These are phyloP conservation scores for Phaeotremella skinneri DNA, from an alignment of 768 basidiomycete genomes.

Conservation along the genomic window DNA sequence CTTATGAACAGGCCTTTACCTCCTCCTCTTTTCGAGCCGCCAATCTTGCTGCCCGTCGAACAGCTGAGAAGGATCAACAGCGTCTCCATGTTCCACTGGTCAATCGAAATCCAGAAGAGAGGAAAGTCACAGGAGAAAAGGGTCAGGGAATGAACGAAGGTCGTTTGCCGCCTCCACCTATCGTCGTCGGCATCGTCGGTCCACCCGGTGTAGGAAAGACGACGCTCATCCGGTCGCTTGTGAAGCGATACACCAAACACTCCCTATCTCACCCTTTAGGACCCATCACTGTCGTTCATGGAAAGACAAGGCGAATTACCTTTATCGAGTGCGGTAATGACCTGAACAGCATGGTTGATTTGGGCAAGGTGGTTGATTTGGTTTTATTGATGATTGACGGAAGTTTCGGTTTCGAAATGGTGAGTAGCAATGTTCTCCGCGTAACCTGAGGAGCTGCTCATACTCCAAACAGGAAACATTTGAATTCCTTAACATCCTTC, in stretches of 20 bases:
- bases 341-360: constrained; percentile 96
- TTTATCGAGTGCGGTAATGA: constrained; percentile 98
- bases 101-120: constrained; percentile 73
- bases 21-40: constrained; percentile 85
- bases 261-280: constrained; percentile 84
- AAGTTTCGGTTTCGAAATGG: constrained; percentile 99
- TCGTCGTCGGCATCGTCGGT: constrained; percentile 91
- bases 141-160: constrained; percentile 52
- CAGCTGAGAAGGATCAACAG: constrained; percentile 89
- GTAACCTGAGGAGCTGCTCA: neutral
- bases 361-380: constrained; percentile 93
- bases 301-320: constrained; percentile 88
- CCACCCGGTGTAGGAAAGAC: constrained; percentile 95
- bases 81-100: constrained; percentile 94
- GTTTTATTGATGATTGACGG: constrained; percentile 97
- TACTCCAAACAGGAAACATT: constrained; percentile 76
- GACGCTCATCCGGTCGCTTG: constrained; percentile 84
- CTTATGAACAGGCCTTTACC: constrained; percentile 78
- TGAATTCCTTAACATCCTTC: constrained; percentile 95
- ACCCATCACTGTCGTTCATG: constrained; percentile 89
- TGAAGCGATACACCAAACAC: constrained; percentile 90
- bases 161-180: constrained; percentile 85
- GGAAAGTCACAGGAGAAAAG: constrained; percentile 48
- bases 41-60: constrained; percentile 81
- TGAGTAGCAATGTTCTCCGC: constrained; percentile 51